Conservation (phyloP, 208 protist genomes). For the Leishmania aethiopica region DNA sequence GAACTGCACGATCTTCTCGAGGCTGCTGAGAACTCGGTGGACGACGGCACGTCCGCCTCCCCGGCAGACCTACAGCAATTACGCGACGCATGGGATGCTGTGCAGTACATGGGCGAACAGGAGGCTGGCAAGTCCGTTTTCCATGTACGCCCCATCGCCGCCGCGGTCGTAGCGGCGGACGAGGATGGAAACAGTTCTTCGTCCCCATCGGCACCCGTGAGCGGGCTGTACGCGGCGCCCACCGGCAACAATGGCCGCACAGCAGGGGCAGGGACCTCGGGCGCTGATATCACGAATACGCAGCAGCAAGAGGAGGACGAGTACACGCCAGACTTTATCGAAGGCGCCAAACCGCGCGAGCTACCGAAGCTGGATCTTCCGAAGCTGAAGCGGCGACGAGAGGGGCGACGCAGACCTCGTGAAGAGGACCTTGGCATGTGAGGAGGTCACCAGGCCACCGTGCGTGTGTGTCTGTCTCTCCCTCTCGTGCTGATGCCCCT, state of each 20-base stretch:
- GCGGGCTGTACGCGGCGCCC: neutral
- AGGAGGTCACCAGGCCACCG: neutral
- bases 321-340: conserved; percentile 64
- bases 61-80: conserved; percentile 51
- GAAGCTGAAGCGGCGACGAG: conserved; percentile 43
- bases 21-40: conserved; percentile 20
- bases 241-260: neutral
- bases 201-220: neutral
- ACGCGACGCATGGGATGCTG: conserved; percentile 60
- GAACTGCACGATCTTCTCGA: conserved; percentile 60
- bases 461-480: neutral
- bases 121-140: conserved; percentile 9
- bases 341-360: conserved; percentile 52
- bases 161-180: conserved; percentile 1
- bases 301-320: conserved; percentile 47
- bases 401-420: conserved; percentile 54
- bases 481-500: neutral
- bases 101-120: conserved; percentile 50
- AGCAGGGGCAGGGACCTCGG: neutral
- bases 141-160: conserved; percentile 2
- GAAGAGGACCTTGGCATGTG: conserved; percentile 57
- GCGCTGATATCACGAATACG: neutral
- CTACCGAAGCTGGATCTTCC: conserved; percentile 51
- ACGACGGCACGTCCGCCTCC: conserved; percentile 37
- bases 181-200: neutral